These are phyloP conservation scores for Clitoria ternatea DNA, from an alignment of 306 rosid genomes.

Conservation along the genomic window DNA sequence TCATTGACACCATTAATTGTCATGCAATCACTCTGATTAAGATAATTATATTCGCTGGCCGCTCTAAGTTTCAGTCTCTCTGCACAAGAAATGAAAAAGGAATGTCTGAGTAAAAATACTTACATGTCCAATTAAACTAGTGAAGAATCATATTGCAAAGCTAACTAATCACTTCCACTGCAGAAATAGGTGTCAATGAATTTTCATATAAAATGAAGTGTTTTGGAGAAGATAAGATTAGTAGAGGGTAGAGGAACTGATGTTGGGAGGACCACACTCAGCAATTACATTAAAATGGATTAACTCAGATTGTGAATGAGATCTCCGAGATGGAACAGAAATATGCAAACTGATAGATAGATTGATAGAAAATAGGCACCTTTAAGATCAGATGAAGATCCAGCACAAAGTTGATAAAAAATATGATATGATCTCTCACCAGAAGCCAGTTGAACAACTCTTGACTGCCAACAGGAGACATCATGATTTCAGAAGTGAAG, in stretches of 20 bases:
- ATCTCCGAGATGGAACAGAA: background rate
- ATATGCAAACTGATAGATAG: background rate
- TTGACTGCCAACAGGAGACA: conserved; percentile 62
- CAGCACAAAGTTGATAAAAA: conserved; percentile 96
- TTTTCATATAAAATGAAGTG: background rate
- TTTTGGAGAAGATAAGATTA: conserved; percentile 12
- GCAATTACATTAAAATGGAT: background rate
- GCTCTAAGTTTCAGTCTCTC: conserved; percentile 67
- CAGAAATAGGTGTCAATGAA: background rate
- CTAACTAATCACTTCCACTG: background rate
- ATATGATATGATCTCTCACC: conserved; percentile 87
- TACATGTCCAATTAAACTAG: background rate
- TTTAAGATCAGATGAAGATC: conserved; percentile 68
- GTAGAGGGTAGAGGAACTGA: conserved; percentile 5
- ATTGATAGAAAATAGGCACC: conserved; percentile 44
- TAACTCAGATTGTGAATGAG: background rate
- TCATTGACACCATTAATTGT: conserved; percentile 72
- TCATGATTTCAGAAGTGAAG: conserved; percentile 28
- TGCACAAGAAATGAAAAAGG: conserved; percentile 38
- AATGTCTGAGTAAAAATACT: conserved; percentile 10
- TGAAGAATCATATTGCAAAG: conserved; percentile 4
- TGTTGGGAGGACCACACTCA: background rate
- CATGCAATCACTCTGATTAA: conserved; percentile 81
- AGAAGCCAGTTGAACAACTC: conserved; percentile 70
- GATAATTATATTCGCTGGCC: conserved; percentile 80